These are phyloP conservation scores for Arthrobotrys iridis DNA, from an alignment of 2,329 filamentous ascomycete species.

Conservation along the genomic window DNA sequence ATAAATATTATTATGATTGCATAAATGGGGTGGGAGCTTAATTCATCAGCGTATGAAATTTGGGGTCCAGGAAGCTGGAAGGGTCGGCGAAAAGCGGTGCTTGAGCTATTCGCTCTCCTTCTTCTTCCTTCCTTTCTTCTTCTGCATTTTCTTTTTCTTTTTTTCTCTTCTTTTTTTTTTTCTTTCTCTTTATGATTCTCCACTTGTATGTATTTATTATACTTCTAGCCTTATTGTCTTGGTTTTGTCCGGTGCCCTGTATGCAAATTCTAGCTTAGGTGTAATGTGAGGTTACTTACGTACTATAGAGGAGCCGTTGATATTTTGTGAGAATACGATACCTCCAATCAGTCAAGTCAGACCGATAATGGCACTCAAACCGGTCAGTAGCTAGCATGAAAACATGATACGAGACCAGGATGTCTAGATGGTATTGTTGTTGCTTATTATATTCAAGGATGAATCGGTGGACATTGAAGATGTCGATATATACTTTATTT, in stretches of 20 bases:
- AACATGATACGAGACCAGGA: too few relatives aligned
- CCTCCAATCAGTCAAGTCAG: too few relatives aligned
- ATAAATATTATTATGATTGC: background rate
- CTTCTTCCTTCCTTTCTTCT: background rate
- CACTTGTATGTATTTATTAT: conserved; percentile 48
- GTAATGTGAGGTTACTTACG: background rate
- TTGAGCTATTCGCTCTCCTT: background rate
- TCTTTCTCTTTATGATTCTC: conserved; percentile 6
- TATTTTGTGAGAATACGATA: too few relatives aligned
- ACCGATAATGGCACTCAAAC: too few relatives aligned
- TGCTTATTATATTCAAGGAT: conserved; percentile 1
- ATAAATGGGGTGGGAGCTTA: background rate
- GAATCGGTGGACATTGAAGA: background rate
- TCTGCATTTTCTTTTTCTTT: background rate
- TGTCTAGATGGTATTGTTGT: background rate
- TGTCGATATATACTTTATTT: background rate
- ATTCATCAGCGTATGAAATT: conserved; percentile 6
- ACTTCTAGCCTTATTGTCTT: background rate
- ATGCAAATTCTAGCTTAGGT: conserved; percentile 17
- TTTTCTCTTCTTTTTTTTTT: background rate
- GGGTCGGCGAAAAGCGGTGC: background rate
- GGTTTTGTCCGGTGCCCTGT: conserved; percentile 8
- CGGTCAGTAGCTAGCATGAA: too few relatives aligned
- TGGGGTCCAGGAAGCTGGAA: background rate
- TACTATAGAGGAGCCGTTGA: too few relatives aligned